Percentiles rank a stretch among this genome's conserved stretches.
Conservation (phyloP, 345 rosid species). For the Clausena lansium region DNA sequence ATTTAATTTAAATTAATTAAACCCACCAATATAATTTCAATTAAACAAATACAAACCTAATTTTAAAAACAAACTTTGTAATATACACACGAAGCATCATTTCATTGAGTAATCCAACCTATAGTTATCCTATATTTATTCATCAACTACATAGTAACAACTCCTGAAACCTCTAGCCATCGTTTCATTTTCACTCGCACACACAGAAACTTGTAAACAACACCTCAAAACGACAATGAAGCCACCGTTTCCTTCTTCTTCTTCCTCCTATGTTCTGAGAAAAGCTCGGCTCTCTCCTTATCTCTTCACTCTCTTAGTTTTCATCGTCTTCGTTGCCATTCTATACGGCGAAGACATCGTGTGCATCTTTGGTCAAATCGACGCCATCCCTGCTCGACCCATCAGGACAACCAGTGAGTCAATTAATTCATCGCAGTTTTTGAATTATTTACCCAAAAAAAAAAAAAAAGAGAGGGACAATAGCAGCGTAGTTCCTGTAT, state of each 20-base stretch:
- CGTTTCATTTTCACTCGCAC: background rate
- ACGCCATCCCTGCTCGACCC: slow-evolving; percentile 27
- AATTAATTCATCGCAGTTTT: background rate
- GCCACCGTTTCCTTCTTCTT: slow-evolving; percentile 40
- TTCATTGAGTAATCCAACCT: slow-evolving; percentile 6
- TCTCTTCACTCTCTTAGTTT: slow-evolving; percentile 57
- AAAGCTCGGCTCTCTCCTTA: slow-evolving; percentile 71
- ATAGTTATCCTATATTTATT: slow-evolving; percentile 8
- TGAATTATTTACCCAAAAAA: too few species aligned
- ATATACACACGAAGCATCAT: background rate
- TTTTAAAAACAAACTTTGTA: too few species aligned
- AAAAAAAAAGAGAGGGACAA: background rate
- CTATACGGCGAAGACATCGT: slow-evolving; percentile 74
- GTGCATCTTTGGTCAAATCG: slow-evolving; percentile 56
- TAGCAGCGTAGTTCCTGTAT: too few species aligned
- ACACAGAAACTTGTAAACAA: background rate
- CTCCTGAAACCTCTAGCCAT: background rate
- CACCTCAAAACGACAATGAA: slow-evolving; percentile 36
- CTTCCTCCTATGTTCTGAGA: slow-evolving; percentile 43
- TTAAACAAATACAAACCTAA: background rate
- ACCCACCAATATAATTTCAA: background rate
- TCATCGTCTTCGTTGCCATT: slow-evolving; percentile 62
- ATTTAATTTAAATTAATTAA: background rate
- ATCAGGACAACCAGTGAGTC: slow-evolving; percentile 40
- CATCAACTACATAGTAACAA: background rate